Percentiles rank a stretch among this genome's conserved stretches.
Evolutionary conservation across 345 rosid species (phyloP).

Genomic region (Melaleuca alternifolia): DNA sequence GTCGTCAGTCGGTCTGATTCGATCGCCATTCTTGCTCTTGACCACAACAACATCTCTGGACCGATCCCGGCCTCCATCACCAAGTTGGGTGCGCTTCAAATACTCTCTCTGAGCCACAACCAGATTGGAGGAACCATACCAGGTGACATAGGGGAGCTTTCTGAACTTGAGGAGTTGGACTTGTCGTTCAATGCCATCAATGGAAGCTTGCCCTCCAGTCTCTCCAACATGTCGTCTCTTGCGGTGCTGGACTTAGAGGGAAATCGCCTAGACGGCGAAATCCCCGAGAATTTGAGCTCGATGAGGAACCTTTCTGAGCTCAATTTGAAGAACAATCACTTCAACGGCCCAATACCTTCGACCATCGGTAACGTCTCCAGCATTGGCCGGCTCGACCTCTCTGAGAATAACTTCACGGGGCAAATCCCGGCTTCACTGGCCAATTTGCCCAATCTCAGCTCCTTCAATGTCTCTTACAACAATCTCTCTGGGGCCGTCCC

Average conservation of each 20-base stretch:
- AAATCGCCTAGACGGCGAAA: slow-evolving; percentile 32
- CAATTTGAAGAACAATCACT: slow-evolving; percentile 47
- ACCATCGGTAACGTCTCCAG: slow-evolving; percentile 47
- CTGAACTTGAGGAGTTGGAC: slow-evolving; percentile 46
- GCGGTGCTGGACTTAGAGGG: slow-evolving; percentile 39
- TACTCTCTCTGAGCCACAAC: slow-evolving; percentile 48
- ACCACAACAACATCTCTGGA: slow-evolving; percentile 71
- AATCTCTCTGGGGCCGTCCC: slow-evolving; percentile 84
- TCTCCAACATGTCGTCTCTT: slow-evolving; percentile 49
- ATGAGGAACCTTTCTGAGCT: slow-evolving; percentile 50
- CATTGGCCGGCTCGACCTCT: slow-evolving; percentile 46
- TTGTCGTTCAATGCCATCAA: slow-evolving; percentile 60
- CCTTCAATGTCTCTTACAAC: slow-evolving; percentile 83
- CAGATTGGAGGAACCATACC: slow-evolving; percentile 49
- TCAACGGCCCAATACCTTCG: slow-evolving; percentile 51
- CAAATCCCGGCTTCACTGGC: slow-evolving; percentile 52
- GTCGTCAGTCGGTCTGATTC: slow-evolving; percentile 34
- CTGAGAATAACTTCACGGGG: slow-evolving; percentile 64
- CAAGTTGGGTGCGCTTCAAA: slow-evolving; percentile 39
- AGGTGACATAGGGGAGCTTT: slow-evolving; percentile 27
- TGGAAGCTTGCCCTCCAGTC: slow-evolving; percentile 59
- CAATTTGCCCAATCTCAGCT: slow-evolving; percentile 43
- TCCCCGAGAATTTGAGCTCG: slow-evolving; percentile 41
- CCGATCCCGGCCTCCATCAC: slow-evolving; percentile 46
- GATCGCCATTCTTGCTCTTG: slow-evolving; percentile 58